Conservation (phyloP, 331 rosid species). For the Acacia concinna region DNA sequence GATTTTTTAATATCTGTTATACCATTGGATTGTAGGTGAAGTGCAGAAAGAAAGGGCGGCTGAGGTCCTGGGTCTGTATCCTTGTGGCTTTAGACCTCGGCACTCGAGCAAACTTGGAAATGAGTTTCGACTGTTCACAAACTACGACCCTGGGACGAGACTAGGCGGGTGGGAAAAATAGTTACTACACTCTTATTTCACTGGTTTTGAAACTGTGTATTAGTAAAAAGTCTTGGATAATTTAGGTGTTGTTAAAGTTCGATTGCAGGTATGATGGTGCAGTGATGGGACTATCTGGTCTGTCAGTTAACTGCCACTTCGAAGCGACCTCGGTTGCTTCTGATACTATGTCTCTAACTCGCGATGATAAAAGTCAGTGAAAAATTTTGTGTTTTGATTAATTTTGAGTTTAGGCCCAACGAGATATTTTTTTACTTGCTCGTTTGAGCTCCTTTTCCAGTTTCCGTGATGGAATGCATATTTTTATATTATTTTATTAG, state of each 20-base stretch:
- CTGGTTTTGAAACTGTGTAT: constrained; percentile 10
- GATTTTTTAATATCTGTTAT: constrained; percentile 3
- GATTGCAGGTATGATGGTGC: constrained; percentile 13
- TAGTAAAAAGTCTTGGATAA: not conserved
- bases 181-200: constrained; percentile 20
- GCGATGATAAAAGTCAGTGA: not conserved
- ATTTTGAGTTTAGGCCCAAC: not conserved
- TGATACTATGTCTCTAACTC: not conserved
- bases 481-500: not conserved
- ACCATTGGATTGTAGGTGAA: constrained; percentile 57
- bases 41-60: constrained; percentile 88
- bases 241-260: constrained; percentile 22
- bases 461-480: not conserved
- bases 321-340: not conserved
- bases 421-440: not conserved
- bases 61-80: constrained; percentile 73
- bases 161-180: constrained; percentile 81
- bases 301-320: constrained; percentile 14
- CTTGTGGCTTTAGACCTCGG: constrained; percentile 80
- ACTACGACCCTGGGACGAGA: constrained; percentile 75
- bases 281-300: constrained; percentile 8
- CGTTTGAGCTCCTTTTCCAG: not conserved
- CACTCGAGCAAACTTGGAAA: constrained; percentile 88
- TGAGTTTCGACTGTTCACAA: constrained; percentile 78
- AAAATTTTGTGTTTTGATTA: not conserved